Conservation (phyloP, 257 asterid species). For the Petrea volubilis region DNA sequence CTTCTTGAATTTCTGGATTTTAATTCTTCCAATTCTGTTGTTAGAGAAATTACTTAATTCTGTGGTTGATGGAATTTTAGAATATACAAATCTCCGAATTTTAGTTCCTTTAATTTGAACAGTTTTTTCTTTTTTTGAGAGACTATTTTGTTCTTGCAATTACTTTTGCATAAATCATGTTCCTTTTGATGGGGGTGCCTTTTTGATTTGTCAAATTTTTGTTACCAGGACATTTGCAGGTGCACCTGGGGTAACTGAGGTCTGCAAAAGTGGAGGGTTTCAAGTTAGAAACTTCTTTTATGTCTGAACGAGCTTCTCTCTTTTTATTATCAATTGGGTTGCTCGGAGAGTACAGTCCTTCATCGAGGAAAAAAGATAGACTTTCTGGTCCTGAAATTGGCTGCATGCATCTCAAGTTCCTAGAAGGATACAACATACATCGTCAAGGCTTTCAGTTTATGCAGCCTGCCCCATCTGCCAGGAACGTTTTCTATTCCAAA, state of each 20-base stretch:
- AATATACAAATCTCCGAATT: background rate
- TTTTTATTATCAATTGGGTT: slow-evolving; percentile 47
- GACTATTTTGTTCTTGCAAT: background rate
- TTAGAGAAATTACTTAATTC: background rate
- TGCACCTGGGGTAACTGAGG: slow-evolving; percentile 28
- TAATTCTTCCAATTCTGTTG: background rate
- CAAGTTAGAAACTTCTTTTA: slow-evolving; percentile 42
- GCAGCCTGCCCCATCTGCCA: slow-evolving; percentile 18
- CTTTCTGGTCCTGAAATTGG: slow-evolving; percentile 20
- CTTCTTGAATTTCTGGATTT: no score
- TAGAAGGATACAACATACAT: slow-evolving; percentile 13
- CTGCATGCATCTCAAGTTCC: slow-evolving; percentile 40
- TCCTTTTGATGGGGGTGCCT: background rate
- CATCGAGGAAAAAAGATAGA: slow-evolving; percentile 38
- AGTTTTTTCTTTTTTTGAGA: background rate
- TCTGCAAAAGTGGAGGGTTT: slow-evolving; percentile 42
- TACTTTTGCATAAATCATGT: background rate
- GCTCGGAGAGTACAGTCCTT: slow-evolving; percentile 51
- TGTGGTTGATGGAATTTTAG: background rate
- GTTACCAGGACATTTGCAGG: slow-evolving; percentile 24
- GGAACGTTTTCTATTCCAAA: background rate
- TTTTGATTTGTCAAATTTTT: background rate
- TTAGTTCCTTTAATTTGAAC: background rate
- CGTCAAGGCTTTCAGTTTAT: slow-evolving; percentile 28
- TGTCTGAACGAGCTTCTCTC: slow-evolving; percentile 49